Evolutionary conservation across 768 basidiomycete species (phyloP), one percentile per base, ranked within the genome.

Genomic region (Kwoniella bestiolae): DNA sequence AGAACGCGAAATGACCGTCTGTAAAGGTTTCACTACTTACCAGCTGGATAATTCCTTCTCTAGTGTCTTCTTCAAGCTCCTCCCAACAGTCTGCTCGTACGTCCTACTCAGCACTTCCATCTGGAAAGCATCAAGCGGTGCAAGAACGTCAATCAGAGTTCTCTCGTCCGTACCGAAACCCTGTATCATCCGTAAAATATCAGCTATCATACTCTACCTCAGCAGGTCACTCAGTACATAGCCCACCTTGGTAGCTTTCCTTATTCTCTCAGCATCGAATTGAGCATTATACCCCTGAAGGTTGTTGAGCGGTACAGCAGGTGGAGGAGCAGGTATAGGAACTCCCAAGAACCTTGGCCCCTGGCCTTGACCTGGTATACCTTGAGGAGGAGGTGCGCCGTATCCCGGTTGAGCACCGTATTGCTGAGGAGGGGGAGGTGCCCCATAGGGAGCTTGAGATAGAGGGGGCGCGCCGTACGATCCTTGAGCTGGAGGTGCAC

Each of bases 171-270:
- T 80, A 0, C 79, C 79, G 58, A 79, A 80, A 9, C 79, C 74
- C 72, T 77, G 29, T 31, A 56, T 16, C 12, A 56, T n/a, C 31
- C 38, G 26, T 35, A 4, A 14, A 25, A 49, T 32, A 21, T 52
- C 29, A 46, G 16, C 47, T 29, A 38, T 26, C 8, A 28, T 14
- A 28, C n/a, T n/a, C 9, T 28, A 35, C n/a, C n/a, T n/a, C n/a
- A n/a, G n/a, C n/a, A n/a, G n/a, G n/a, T n/a, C n/a, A n/a, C n/a
- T n/a, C n/a, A n/a, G n/a, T n/a, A n/a, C n/a, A n/a, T n/a, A 14
- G 63, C 71, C 51, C 45, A 80, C 82, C 69, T 83, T 83, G 31
- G 81, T 82, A 11, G 82, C 82, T 56, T 81, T 82, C 23, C 81
- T 32, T 23, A 83, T 66, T 11, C 80, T 65, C 44, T 82, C 77